Conservation (phyloP, 495 filamentous ascomycete species). For the Filosporella fistucella region DNA sequence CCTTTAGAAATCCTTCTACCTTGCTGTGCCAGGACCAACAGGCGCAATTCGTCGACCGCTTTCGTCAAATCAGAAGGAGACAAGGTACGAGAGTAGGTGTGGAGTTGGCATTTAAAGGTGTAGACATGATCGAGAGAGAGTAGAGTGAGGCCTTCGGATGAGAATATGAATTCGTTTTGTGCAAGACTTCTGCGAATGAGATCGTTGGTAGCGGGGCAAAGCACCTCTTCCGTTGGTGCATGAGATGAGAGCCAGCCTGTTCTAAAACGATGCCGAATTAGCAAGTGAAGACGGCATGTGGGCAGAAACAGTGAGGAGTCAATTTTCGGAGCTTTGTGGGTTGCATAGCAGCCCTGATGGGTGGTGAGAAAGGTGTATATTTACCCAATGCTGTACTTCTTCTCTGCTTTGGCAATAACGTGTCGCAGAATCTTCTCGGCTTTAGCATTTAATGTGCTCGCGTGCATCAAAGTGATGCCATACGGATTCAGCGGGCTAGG, state of each 20-base stretch:
- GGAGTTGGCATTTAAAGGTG: conserved; percentile 62
- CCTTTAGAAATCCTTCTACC: conserved; percentile 52
- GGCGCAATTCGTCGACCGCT: conserved; percentile 53
- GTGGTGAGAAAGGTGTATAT: no score
- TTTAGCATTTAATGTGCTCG: conserved; percentile 10
- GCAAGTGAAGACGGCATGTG: conserved; percentile 22
- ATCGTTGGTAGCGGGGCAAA: conserved; percentile 39
- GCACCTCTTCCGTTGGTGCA: conserved; percentile 26
- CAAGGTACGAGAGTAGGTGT: conserved; percentile 22
- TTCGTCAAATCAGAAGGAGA: conserved; percentile 32
- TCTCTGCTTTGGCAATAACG: conserved; percentile 19
- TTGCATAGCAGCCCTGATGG: no score
- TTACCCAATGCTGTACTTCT: conserved; percentile 22
- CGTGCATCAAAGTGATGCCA: conserved; percentile 17
- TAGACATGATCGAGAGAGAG: conserved; percentile 68
- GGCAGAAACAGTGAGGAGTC: no score
- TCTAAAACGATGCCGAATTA: conserved; percentile 18
- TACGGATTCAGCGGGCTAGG: conserved; percentile 7
- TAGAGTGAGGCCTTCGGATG: conserved; percentile 63
- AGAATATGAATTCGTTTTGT: conserved; percentile 67
- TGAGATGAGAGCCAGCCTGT: conserved; percentile 33
- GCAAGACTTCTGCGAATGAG: conserved; percentile 59
- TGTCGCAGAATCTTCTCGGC: conserved; percentile 18
- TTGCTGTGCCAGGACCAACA: conserved; percentile 55
- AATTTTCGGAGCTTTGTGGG: no score